Base-by-base conservation (phyloP, 495 filamentous ascomycete genomes). In the Jackrogersella minutella region DNA sequence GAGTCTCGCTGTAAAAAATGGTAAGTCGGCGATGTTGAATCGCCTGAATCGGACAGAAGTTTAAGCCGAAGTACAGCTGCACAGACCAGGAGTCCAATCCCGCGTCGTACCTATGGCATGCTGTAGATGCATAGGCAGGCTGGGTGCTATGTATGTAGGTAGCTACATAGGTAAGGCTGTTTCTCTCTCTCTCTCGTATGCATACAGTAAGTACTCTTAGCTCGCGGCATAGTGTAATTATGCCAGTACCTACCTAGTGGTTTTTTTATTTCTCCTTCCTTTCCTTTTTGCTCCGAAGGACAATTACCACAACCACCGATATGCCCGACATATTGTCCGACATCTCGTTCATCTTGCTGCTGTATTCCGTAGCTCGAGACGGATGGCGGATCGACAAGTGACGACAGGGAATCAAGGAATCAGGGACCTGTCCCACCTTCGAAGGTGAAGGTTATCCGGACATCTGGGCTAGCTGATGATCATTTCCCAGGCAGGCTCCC, bases 401-500 rank as follows among this genome's bases (percentile, higher is more conserved):
- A 56, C 56, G 63, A 49, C 58, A 66, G 54, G 65, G 65, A 59
- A 68, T 50, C n/a, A 63, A 28, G 50, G 63, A 67, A 63, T 63
- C 53, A 68, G 65, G 68, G 58, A 62, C 62, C 53, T 62, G 58
- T 66, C 63, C 62, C 54, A 62, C 62, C n/a, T n/a, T 70, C 52
- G 11, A 50, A 26, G 58, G 41, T 34, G 57, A 70, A 66, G 67
- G 62, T 65, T 65, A 70, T 70, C 67, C 67, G 62, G 62, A 65
- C 67, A 58, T 70, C 67, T 70, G 52, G 66, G 66, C 67, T 66
- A 53, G 40, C 10, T 40, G 67, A 43, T 54, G 62, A 70, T 70
- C 67, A 66, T 62, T 70, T 62, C 67, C 62, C 17, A 26, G 26
- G 43, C 10, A 40, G 44, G 57, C 16, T 26, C 50, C 49, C 55